phyloP scores from a whole-genome alignment of 2,329 filamentous ascomycete species.

The Alternaria angustiovoidea region DNA sequence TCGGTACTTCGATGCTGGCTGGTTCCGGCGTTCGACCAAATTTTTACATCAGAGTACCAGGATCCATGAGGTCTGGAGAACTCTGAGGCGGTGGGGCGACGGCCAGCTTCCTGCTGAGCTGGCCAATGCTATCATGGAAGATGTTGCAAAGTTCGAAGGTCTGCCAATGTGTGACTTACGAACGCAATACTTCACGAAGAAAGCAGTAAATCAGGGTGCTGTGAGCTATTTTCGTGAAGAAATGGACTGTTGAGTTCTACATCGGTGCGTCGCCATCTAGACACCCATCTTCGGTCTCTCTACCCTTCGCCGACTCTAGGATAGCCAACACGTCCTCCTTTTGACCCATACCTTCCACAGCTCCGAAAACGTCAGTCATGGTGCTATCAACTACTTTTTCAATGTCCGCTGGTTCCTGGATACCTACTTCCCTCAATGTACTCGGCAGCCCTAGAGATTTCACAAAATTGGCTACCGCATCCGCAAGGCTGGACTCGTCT shows the following conservation, averaged over 20 bases:
- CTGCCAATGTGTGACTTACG: slow-evolving; percentile 12
- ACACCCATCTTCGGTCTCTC: background rate
- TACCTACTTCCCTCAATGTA: slow-evolving; percentile 28
- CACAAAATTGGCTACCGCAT: slow-evolving; percentile 33
- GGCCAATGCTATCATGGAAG: slow-evolving; percentile 15
- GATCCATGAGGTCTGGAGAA: slow-evolving; percentile 23
- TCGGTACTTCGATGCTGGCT: slow-evolving; percentile 6
- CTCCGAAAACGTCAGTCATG: slow-evolving; percentile 30
- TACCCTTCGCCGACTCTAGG: slow-evolving; percentile 15
- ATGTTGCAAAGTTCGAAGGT: slow-evolving; percentile 16
- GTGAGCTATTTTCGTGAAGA: background rate
- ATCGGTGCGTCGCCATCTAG: slow-evolving; percentile 1
- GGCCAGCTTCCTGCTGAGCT: slow-evolving; percentile 23
- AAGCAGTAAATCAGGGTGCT: background rate
- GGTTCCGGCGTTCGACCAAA: slow-evolving; percentile 15
- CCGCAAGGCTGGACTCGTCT: slow-evolving; percentile 28
- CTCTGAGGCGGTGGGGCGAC: slow-evolving; percentile 12
- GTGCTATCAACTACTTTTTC: slow-evolving; percentile 34
- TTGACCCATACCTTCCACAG: slow-evolving; percentile 8
- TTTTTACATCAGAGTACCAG: slow-evolving; percentile 20
- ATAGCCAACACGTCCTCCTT: slow-evolving; percentile 25
- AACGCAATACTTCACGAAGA: slow-evolving; percentile 5
- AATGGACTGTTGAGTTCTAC: background rate
- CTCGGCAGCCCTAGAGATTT: slow-evolving; percentile 25
- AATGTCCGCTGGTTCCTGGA: slow-evolving; percentile 25